Conservation (phyloP, 495 filamentous ascomycete genomes). For the Aspergillus panamensis region DNA sequence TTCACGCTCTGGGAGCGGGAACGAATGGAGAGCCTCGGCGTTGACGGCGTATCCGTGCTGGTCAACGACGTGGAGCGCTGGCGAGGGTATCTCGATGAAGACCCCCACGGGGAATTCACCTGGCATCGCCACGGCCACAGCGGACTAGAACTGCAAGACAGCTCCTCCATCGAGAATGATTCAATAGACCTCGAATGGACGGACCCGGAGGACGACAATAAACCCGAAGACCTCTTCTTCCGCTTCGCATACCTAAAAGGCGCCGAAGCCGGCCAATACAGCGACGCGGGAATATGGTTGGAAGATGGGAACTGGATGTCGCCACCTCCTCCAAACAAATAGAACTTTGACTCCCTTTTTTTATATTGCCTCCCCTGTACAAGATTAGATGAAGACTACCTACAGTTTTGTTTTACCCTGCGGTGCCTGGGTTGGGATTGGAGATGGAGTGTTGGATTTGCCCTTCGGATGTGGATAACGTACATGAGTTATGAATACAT, state of each 20-base stretch:
- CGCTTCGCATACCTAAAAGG: conserved; percentile 78
- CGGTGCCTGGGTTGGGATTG: conserved; percentile 6
- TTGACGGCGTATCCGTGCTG: conserved; percentile 83
- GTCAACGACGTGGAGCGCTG: conserved; percentile 94
- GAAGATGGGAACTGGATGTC: conserved; percentile 64
- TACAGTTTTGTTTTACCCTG: neutral
- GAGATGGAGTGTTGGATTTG: neutral
- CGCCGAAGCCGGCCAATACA: conserved; percentile 67
- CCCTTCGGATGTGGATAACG: neutral
- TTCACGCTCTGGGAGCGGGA: conserved; percentile 51
- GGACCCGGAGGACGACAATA: conserved; percentile 36
- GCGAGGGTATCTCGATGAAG: conserved; percentile 55
- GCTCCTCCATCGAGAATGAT: conserved; percentile 22
- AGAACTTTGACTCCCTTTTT: conserved; percentile 12
- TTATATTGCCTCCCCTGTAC: conserved; percentile 1
- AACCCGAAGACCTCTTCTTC: conserved; percentile 68
- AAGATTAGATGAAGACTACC: conserved; percentile 4
- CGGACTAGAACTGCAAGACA: conserved; percentile 37
- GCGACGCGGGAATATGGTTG: conserved; percentile 75
- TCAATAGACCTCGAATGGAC: conserved; percentile 25
- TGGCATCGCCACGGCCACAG: conserved; percentile 46
- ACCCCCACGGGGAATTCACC: conserved; percentile 40
- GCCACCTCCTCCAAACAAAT: conserved; percentile 30
- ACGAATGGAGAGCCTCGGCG: conserved; percentile 56
- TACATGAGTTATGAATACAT: neutral